Percentiles rank a stretch among this genome's conserved stretches.
Conservation (phyloP, 225 moss, liverwort and hornwort species). For the Neckera pumila region DNA sequence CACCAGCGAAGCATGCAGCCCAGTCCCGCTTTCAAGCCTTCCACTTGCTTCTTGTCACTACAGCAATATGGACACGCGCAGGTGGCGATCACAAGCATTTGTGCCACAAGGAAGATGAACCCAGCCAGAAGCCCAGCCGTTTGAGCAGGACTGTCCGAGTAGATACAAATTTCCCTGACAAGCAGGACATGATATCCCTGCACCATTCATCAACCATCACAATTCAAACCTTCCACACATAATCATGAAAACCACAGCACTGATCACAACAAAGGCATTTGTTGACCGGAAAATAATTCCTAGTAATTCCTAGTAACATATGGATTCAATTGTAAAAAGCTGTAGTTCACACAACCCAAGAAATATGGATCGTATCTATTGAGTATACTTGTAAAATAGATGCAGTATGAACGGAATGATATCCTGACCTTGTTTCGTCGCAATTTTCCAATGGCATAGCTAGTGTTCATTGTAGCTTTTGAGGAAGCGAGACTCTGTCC, state of each 20-base stretch:
- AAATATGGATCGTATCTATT: no score
- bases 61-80: conserved; percentile 26
- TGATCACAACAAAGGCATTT: no score
- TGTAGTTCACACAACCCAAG: no score
- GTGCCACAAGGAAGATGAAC: conserved; percentile 21
- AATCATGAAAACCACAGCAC: background rate
- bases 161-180: conserved; percentile 11
- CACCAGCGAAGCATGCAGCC: conserved; percentile 31
- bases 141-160: conserved; percentile 29
- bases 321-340: no score
- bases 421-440: no score
- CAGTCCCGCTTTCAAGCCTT: conserved; percentile 18
- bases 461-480: no score
- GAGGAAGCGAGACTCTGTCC: no score
- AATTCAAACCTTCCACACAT: background rate
- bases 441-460: no score
- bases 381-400: no score
- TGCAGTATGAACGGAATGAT: no score
- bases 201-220: background rate
- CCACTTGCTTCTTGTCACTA: conserved; percentile 16
- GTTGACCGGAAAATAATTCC: no score
- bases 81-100: conserved; percentile 22
- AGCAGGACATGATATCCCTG: conserved; percentile 29
- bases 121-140: conserved; percentile 24
- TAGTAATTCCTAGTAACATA: no score